These are phyloP conservation scores for Cinnamomum chago DNA, from an alignment of 164 flowering plant species.

Conservation along the genomic window DNA sequence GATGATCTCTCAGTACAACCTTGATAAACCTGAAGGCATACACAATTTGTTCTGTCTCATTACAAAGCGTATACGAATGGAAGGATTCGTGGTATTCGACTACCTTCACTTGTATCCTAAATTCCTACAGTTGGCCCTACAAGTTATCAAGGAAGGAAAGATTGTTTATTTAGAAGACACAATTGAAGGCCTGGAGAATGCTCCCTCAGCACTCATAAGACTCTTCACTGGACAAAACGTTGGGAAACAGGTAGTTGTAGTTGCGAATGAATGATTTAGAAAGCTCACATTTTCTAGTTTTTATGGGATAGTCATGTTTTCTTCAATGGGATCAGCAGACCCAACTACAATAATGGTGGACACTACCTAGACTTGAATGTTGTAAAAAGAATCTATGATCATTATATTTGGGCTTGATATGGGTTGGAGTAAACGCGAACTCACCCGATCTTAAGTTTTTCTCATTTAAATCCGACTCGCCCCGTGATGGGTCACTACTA, in stretches of 20 bases:
- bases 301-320: too few species aligned
- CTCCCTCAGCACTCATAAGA: constrained; percentile 23
- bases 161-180: constrained; percentile 27
- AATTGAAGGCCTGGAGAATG: constrained; percentile 28
- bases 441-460: too few species aligned
- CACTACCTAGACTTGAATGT: too few species aligned
- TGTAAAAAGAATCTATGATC: too few species aligned
- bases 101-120: constrained; percentile 26
- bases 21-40: constrained; percentile 26
- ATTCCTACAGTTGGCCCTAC: constrained; percentile 24
- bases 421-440: too few species aligned
- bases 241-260: constrained; percentile 28
- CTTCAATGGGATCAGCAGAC: too few species aligned
- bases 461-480: too few species aligned
- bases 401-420: too few species aligned
- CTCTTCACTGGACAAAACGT: constrained; percentile 24
- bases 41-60: constrained; percentile 24
- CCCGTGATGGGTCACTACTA: too few species aligned
- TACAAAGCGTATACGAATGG: constrained; percentile 23
- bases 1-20: constrained; percentile 39
- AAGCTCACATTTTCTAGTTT: too few species aligned
- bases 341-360: too few species aligned
- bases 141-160: constrained; percentile 26
- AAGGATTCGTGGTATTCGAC: constrained; percentile 30
- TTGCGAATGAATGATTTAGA: constrained; percentile 16